Percentiles rank a stretch among this genome's conserved stretches.
Evolutionary conservation across 169 alveolate species (phyloP).

Genomic region (Sarcocystis neurona): DNA sequence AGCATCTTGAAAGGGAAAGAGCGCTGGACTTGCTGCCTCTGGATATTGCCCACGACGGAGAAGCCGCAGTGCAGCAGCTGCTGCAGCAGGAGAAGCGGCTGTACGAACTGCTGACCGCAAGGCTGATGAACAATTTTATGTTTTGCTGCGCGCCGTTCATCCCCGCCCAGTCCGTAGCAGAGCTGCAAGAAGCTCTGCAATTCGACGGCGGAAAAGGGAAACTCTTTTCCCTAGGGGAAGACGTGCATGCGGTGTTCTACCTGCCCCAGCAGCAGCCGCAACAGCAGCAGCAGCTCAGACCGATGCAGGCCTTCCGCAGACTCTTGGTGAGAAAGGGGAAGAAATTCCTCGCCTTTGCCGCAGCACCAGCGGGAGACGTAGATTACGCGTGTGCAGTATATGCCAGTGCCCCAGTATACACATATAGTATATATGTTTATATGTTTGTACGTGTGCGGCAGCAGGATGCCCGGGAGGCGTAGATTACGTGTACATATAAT

Average conservation of each 20-base stretch:
- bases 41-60: slow-evolving; percentile 62
- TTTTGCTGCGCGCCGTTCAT: slow-evolving; percentile 58
- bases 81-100: slow-evolving; percentile 25
- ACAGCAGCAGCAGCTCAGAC: neutral
- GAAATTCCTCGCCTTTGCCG: neutral
- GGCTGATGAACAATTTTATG: slow-evolving; percentile 63
- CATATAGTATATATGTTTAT: neutral
- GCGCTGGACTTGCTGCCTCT: slow-evolving; percentile 64
- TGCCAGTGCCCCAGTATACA: neutral
- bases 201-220: slow-evolving; percentile 56
- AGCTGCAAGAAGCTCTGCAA: slow-evolving; percentile 12
- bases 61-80: slow-evolving; percentile 6
- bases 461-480: no score
- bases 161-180: slow-evolving; percentile 51
- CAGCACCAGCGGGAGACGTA: neutral
- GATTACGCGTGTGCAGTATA: neutral
- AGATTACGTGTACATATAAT: no score
- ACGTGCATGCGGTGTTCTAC: slow-evolving; percentile 65
- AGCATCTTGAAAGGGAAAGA: slow-evolving; percentile 22
- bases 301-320: slow-evolving; percentile 11
- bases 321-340: slow-evolving; percentile 12
- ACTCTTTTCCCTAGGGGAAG: slow-evolving; percentile 63
- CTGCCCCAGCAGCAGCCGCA: slow-evolving; percentile 32
- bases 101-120: slow-evolving; percentile 47
- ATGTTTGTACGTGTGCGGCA: neutral